phyloP scores from a whole-genome alignment of 2,329 filamentous ascomycete species.

The Ascochyta fabae region DNA sequence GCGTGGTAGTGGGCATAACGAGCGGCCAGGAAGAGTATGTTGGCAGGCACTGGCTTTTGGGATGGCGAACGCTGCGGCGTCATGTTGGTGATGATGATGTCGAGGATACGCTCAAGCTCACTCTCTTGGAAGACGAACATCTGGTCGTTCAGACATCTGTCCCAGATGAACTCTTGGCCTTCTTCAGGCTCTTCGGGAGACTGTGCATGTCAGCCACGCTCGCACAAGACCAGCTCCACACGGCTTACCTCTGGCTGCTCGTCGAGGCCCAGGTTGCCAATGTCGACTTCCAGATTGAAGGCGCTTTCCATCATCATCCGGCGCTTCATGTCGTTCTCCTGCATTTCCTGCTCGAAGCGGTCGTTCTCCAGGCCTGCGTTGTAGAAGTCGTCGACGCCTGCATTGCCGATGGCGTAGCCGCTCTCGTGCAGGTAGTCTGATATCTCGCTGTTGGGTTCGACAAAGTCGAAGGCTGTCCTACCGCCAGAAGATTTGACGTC shows the following conservation, averaged over 20 bases:
- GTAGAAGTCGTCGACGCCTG: slow-evolving; percentile 91
- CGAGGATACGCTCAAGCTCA: slow-evolving; percentile 88
- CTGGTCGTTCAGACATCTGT: slow-evolving; percentile 90
- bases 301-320: slow-evolving; percentile 99
- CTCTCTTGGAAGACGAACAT: slow-evolving; percentile 99
- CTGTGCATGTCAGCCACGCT: slow-evolving; percentile 34
- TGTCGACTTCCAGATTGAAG: slow-evolving; percentile 92
- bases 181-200: slow-evolving; percentile 79
- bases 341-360: slow-evolving; percentile 95
- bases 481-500: slow-evolving; percentile 95
- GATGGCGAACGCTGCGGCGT: slow-evolving; percentile 91
- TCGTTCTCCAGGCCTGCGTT: slow-evolving; percentile 90
- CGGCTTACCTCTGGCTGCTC: slow-evolving; percentile 83
- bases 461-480: slow-evolving; percentile 93
- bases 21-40: slow-evolving; percentile 94
- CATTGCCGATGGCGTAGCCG: slow-evolving; percentile 86
- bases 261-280: slow-evolving; percentile 94
- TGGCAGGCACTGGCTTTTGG: slow-evolving; percentile 97
- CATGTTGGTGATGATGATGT: slow-evolving; percentile 98
- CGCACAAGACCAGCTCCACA: slow-evolving; percentile 14
- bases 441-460: slow-evolving; percentile 93
- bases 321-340: slow-evolving; percentile 92
- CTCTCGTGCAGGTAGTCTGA: slow-evolving; percentile 94
- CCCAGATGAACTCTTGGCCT: slow-evolving; percentile 94
- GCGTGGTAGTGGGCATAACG: slow-evolving; percentile 97